Conservation (phyloP, 208 protist species). For the Leishmania major region DNA sequence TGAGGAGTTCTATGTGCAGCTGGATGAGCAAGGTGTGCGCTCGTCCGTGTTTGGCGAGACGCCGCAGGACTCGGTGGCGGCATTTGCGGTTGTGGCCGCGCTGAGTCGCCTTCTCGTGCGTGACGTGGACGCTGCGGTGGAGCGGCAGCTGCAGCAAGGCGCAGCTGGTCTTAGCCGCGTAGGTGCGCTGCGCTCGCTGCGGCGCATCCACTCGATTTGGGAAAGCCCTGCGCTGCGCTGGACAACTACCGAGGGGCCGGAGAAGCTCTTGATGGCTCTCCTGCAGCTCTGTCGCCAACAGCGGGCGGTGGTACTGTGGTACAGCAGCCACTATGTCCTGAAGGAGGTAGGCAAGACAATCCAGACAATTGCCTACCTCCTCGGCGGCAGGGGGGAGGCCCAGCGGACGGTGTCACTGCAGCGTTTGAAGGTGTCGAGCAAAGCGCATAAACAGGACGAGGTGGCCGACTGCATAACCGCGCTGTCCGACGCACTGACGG, state of each 20-base stretch:
- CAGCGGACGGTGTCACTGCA: slow-evolving; percentile 32
- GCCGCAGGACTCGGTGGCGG: slow-evolving; percentile 29
- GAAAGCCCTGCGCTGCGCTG: slow-evolving; percentile 47
- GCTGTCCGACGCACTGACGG: background rate
- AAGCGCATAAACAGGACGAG: slow-evolving; percentile 40
- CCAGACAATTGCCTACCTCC: slow-evolving; percentile 45
- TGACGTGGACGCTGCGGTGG: slow-evolving; percentile 25
- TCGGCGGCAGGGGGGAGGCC: slow-evolving; percentile 31
- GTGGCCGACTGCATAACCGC: slow-evolving; percentile 22
- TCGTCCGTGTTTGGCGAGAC: slow-evolving; percentile 15
- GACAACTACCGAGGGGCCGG: slow-evolving; percentile 42
- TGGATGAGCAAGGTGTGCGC: slow-evolving; percentile 28
- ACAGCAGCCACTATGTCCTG: slow-evolving; percentile 39
- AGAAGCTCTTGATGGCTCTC: slow-evolving; percentile 33
- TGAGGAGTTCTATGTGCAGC: slow-evolving; percentile 46
- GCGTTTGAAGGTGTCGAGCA: slow-evolving; percentile 40
- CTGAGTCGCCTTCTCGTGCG: slow-evolving; percentile 34
- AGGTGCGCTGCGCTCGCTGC: slow-evolving; percentile 35
- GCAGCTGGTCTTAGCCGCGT: slow-evolving; percentile 15
- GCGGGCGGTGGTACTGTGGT: slow-evolving; percentile 38
- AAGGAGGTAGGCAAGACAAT: slow-evolving; percentile 44
- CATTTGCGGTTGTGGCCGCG: slow-evolving; percentile 33
- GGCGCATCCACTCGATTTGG: slow-evolving; percentile 23
- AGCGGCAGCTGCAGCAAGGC: slow-evolving; percentile 10
- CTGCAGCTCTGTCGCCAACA: slow-evolving; percentile 34